Evolutionary conservation across 805 yeast genomes (phyloP), one percentile per base, ranked within the genome.

Genomic region (Nakazawaea ernobii): DNA sequence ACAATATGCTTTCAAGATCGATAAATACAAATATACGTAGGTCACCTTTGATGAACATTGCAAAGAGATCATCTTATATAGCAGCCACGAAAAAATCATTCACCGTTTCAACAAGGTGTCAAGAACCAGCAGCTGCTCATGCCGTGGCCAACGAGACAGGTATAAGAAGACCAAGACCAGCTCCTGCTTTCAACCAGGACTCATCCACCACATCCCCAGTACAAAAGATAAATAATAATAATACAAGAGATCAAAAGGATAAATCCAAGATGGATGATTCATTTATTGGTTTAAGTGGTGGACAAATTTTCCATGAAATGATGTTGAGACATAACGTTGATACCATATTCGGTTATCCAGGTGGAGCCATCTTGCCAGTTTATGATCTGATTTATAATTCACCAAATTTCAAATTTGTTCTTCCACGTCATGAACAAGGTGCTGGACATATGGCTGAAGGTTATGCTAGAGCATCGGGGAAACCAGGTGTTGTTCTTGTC

Each of bases 391-490:
- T 94, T 57, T 87, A 85, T 74, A 86, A 92, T 71, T 86, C 96
- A 17, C 82, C 84, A 49, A 80, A 86, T 60, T 92, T 94, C 75
- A 80, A 84, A 57, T 94, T 94, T 63, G 87, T 94, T 48, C 73
- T 94, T 54, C 99, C 99, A 42, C 80, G 95, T 60, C 98, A 94
- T 67, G 99, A 94, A 69, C 99, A 94, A 70, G 99, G 99, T 65
- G 99, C 98, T 14, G 99, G 99, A 45, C 99, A 94, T 69, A 94
- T 94, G 98, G 99, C 99, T 48, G 97, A 94, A 71, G 99, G 99
- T 51, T 94, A 94, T 58, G 97, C 99, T 48, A 78, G 95, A 56
- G 99, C 96, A 36, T 68, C 75, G 41, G 99, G 98, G 50, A 94
- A 88, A 68, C 95, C 97, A 11, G 99, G 99, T 71, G 95, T 94